Base-by-base conservation (phyloP, 2,329 filamentous ascomycete species). In the Aspergillus fischeri region DNA sequence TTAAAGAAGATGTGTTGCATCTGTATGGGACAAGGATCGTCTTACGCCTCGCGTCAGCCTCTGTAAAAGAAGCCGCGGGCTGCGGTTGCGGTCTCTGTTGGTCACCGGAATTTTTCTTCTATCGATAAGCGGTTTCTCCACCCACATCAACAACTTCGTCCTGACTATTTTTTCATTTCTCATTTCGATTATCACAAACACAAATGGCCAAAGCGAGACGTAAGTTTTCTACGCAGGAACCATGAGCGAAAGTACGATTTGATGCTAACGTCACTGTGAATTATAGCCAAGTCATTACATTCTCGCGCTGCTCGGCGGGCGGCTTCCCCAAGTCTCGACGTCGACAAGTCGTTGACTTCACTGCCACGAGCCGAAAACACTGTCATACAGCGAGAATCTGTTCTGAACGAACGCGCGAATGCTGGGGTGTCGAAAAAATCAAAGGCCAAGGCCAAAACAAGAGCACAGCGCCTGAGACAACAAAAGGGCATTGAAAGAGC, bases 301-400 rank as follows among this genome's bases (percentile, higher is more conserved):
- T 86, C 84, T 51, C 83, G 84, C 56, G 83, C 84, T 55, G 82
- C 83, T 41, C 80, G 83, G 61, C 79, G 84, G 64, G 83, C 78
- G 60, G 77, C 74, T 53, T 83, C 82, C 5, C 84, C 83, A 21
- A 80, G 80, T 53, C 71, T 82, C 60, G 70, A 82, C 60, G 66
- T 80, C 50, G 79, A 83, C 69, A 81, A 81, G 66, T 80, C 79
- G 47, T 65, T 82, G 52, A 76, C 67, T 55, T 68, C 75, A 47
- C 66, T 71, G 63, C 76, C 78, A 48, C 71, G 78, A 58, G 73
- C 69, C 17, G 74, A 73, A 54, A 66, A 76, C 52, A 66, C 75
- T 49, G 64, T 64, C 38, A 62, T 71, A 53, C 74, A 73, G 61
- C 73, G 75, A 38, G 73, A 77, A 44, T 76, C 81, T 53, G 69